phyloP scores from a whole-genome alignment of 1,284 basidiomycete species.

The Singerocomus inundabilis region DNA sequence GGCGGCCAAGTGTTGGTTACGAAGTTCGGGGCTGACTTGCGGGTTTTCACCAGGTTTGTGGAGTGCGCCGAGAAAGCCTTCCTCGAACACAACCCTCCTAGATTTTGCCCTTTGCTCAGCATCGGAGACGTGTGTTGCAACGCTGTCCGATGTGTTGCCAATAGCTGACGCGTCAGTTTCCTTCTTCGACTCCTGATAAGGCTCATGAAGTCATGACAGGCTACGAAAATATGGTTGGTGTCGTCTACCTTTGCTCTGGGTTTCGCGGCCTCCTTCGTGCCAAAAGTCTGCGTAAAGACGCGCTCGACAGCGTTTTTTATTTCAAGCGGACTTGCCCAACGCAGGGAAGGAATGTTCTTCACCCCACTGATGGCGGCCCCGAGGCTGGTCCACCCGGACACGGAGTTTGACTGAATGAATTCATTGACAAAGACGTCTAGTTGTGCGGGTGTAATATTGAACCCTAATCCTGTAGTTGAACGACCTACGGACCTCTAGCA shows the following conservation, averaged over 20 bases:
- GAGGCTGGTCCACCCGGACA: constrained; percentile 74
- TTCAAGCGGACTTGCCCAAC: constrained; percentile 90
- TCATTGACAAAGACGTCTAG: constrained; percentile 59
- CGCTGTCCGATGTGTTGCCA: constrained; percentile 28
- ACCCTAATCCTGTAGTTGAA: constrained; percentile 50
- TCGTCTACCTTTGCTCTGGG: constrained; percentile 66
- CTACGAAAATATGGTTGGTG: background rate
- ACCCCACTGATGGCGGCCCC: constrained; percentile 71
- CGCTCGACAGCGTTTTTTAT: constrained; percentile 87
- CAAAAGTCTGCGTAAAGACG: constrained; percentile 75
- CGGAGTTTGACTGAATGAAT: constrained; percentile 58
- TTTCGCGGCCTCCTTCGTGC: constrained; percentile 70
- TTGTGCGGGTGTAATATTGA: constrained; percentile 73
- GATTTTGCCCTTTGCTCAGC: constrained; percentile 40
- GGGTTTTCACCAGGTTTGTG: constrained; percentile 96
- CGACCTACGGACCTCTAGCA: background rate
- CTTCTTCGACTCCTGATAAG: constrained; percentile 56
- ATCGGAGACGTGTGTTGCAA: constrained; percentile 35
- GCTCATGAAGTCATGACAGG: constrained; percentile 3
- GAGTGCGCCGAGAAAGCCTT: constrained; percentile 92
- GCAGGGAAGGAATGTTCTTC: constrained; percentile 67
- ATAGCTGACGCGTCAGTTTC: constrained; percentile 20
- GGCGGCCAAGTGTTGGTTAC: constrained; percentile 77
- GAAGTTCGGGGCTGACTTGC: constrained; percentile 78
- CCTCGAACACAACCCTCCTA: constrained; percentile 81